Percentiles rank a stretch among this genome's conserved stretches.
These are phyloP conservation scores for Oryza glumipatula DNA, from an alignment of 176 grass and related monocot genomes.

Conservation along the genomic window DNA sequence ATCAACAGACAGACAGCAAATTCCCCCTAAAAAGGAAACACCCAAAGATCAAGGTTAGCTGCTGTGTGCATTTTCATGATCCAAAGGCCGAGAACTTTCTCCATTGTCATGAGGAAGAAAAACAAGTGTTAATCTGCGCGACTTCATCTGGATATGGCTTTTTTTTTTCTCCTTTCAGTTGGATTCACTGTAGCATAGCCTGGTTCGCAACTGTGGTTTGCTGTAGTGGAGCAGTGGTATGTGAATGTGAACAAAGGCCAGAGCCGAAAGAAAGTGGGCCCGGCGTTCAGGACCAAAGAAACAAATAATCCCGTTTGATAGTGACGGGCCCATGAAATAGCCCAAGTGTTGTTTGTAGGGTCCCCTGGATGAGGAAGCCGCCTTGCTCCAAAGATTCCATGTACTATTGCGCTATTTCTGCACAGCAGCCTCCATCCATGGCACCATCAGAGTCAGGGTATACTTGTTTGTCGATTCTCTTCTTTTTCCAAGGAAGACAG, in stretches of 20 bases:
- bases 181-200: not conserved
- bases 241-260: conserved; percentile 14
- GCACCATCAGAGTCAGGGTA: not conserved
- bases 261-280: conserved; percentile 24
- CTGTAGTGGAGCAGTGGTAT: not conserved
- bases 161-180: not conserved
- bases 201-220: not conserved
- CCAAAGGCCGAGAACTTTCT: too few relatives aligned
- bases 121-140: too few relatives aligned
- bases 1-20: too few relatives aligned
- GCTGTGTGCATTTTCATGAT: too few relatives aligned
- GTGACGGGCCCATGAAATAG: conserved; percentile 22
- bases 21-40: too few relatives aligned
- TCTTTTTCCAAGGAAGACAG: not conserved
- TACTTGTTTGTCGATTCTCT: too few relatives aligned
- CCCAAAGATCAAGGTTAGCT: too few relatives aligned
- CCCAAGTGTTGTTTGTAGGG: conserved; percentile 35
- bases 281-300: not conserved
- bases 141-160: not conserved
- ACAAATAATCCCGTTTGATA: not conserved
- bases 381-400: conserved; percentile 6
- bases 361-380: not conserved
- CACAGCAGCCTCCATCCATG: not conserved
- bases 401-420: not conserved
- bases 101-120: too few relatives aligned